Evolutionary conservation across 495 filamentous ascomycete species (phyloP), one percentile per base, ranked within the genome.

Genomic region (Elasticomyces elasticus): DNA sequence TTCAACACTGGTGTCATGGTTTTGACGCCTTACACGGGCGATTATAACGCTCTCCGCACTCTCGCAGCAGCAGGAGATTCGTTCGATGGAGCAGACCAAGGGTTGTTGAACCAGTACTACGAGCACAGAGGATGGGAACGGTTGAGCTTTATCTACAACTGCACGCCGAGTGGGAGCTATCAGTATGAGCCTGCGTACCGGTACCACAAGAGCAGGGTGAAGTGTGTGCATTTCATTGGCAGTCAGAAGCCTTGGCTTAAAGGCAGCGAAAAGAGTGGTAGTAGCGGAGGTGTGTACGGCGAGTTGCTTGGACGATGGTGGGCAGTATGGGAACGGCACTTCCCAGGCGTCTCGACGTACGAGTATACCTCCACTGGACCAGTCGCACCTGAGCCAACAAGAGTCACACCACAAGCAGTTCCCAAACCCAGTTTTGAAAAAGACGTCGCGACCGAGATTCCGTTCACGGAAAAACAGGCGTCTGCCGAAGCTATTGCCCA

Each of bases 1-100:
- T 99, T 99, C 78, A 99, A 99, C 72, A 90, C 87, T 42, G 92
- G 92, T 54, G 76, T 99, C 47, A 92, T 99, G 86, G 87, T 85
- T 40, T 69, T 97, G 41, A 84, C 79, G 24, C 92, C 92, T 17
- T 87, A 94, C 67, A 71, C 87, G 76, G 83, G 83, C 49, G 89
- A 94, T 54, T 95, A 92, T 68, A 83, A 85, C 64, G 84, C 88
- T 23, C 75, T 99, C 62, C 74, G 79, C 55, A 85, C 85, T 46
- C 77, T 96, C 67, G 90, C 94, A 25, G 77, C 88, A 56, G 72
- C 83, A 30, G 89, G 89, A 46, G 85, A 87, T 66, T 95, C 89
- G 61, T 99, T 99, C 62, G 92, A 99, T 70, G 94, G 92, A 23
- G 92, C 94, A 30, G 92, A 99, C 63, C 92, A 99, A 68, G 92